phyloP scores from a whole-genome alignment of 2,329 filamentous ascomycete species.

The Phialocephala sp. region DNA sequence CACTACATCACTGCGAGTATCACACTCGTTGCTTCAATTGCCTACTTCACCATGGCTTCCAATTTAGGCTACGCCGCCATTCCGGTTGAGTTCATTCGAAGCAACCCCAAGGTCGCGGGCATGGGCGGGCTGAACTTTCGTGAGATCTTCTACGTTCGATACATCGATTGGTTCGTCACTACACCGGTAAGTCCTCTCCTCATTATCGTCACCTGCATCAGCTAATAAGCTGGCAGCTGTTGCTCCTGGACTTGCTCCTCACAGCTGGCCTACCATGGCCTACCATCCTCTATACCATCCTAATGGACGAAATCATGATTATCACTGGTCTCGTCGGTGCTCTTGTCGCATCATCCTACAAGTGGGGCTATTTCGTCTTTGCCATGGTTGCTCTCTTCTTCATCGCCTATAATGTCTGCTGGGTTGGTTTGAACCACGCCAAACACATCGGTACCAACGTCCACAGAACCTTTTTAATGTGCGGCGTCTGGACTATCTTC shows the following conservation, averaged over 20 bases:
- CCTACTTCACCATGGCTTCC: conserved; percentile 72
- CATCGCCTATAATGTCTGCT: conserved; percentile 63
- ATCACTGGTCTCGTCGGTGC: conserved; percentile 70
- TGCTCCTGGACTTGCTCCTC: conserved; percentile 66
- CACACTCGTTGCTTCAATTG: conserved; percentile 63
- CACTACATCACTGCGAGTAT: conserved; percentile 67
- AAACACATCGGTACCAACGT: conserved; percentile 58
- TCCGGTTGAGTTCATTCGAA: conserved; percentile 60
- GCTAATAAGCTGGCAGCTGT: conserved; percentile 44
- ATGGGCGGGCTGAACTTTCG: conserved; percentile 48
- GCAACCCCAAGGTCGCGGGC: conserved; percentile 51
- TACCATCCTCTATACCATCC: conserved; percentile 64
- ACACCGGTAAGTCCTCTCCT: conserved; percentile 52
- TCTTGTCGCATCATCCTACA: conserved; percentile 65
- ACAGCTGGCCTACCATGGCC: conserved; percentile 69
- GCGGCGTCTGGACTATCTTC: conserved; percentile 62
- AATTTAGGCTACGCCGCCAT: conserved; percentile 69
- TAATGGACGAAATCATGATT: conserved; percentile 71
- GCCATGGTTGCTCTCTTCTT: conserved; percentile 60
- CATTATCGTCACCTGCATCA: background rate
- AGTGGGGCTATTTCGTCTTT: conserved; percentile 71
- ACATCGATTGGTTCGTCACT: conserved; percentile 68
- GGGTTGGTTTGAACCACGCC: conserved; percentile 62
- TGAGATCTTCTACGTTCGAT: conserved; percentile 70
- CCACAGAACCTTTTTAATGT: conserved; percentile 57